Base-by-base conservation (phyloP, 768 basidiomycete species). In the Amanita pallidorosea region DNA sequence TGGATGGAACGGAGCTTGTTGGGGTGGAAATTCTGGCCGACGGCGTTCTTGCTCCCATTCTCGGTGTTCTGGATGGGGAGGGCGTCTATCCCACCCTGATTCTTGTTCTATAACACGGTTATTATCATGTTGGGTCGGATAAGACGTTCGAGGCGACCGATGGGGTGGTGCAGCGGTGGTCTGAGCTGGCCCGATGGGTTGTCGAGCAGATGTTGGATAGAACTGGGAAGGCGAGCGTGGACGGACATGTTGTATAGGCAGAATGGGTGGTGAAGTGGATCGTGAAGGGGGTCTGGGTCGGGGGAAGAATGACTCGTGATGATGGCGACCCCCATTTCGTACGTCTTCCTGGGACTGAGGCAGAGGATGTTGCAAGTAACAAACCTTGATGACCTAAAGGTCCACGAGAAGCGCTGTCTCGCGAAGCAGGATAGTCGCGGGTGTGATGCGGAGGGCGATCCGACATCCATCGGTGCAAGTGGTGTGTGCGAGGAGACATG, bases 401-500 rank as follows among this genome's bases (percentile, higher is more conserved):
- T 9, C 79, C 81, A 33, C 83, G 75, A 33, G 65, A 61, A 45
- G 58, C 50, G 2, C 61, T 60, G 0, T 80, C 77, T 20, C 77
- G 74, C 45, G 68, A 56, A n/a, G 72, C 65, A 23, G 75, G 71
- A 56, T 79, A 80, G 50, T 85, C 82, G 17, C 83, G 75, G 35
- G 57, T 56, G 52, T 75, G 78, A 52, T 72, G 66, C 53, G 70
- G 69, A 20, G 77, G 77, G 5, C 79, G 72, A 48, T 85, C 83
- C 7, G n/a, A 85, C 73, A 12, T 80, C 79, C 88, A 91, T 91
- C 0, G 88, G 87, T 5, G 87, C 88, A 20, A 91, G 70, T 2
- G 77, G 83, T 0, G 84, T 78, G 54, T 86, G 85, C 3, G 79
- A 76, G 7, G 77, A 76, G 0, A 71, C 61, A 49, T 86, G 85